Evolutionary conservation across 495 filamentous ascomycete genomes (phyloP).

Genomic region (Aspergillus nanangensis): DNA sequence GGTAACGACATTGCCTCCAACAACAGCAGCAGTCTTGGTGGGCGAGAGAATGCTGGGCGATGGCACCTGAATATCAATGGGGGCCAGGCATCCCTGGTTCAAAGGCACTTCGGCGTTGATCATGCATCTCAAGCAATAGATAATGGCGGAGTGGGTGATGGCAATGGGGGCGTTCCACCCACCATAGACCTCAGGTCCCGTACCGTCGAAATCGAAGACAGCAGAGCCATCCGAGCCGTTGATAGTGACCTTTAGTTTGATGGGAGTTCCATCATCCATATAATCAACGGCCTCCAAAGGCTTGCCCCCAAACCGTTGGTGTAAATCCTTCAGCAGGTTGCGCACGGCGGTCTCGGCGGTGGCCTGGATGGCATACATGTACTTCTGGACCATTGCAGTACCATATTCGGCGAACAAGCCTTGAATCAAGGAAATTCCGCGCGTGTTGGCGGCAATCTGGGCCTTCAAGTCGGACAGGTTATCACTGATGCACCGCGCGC

Average conservation of each 20-base stretch:
- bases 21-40: constrained; percentile 83
- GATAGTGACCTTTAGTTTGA: constrained; percentile 80
- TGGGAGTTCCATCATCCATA: constrained; percentile 97
- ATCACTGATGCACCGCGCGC: constrained; percentile 84
- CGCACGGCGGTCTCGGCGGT: constrained; percentile 87
- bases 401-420: constrained; percentile 85
- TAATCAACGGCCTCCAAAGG: constrained; percentile 83
- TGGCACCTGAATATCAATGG: constrained; percentile 83
- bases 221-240: constrained; percentile 81
- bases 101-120: constrained; percentile 92
- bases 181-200: constrained; percentile 88
- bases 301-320: constrained; percentile 69
- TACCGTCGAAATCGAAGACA: constrained; percentile 81
- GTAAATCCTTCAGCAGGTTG: constrained; percentile 75
- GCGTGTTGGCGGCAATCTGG: constrained; percentile 93
- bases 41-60: constrained; percentile 79
- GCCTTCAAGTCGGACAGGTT: constrained; percentile 96
- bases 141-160: constrained; percentile 91
- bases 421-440: constrained; percentile 87
- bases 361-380: constrained; percentile 90
- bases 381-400: constrained; percentile 86
- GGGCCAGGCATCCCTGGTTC: constrained; percentile 91
- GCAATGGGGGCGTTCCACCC: constrained; percentile 95
- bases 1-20: constrained; percentile 93
- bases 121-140: constrained; percentile 90